These are phyloP conservation scores for Knufia fluminis DNA, from an alignment of 2,329 filamentous ascomycete genomes.

Conservation along the genomic window DNA sequence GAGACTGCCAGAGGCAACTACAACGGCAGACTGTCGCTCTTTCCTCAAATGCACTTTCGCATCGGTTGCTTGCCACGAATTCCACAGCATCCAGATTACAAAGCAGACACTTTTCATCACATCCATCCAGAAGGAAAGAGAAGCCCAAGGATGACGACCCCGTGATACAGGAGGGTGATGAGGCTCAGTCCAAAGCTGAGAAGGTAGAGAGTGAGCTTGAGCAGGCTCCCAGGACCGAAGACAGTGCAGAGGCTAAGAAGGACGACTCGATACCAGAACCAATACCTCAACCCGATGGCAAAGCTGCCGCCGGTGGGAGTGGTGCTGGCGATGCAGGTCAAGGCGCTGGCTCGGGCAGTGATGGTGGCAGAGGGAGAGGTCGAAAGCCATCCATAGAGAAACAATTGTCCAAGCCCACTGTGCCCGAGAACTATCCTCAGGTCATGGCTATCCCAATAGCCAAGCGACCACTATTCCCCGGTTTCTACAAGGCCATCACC, in stretches of 20 bases:
- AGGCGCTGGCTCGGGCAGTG: constrained; percentile 37
- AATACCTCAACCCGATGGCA: constrained; percentile 35
- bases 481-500: constrained; percentile 98
- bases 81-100: constrained; percentile 16
- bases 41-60: constrained; percentile 6
- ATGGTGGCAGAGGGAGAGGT: constrained; percentile 57
- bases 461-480: constrained; percentile 85
- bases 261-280: constrained; percentile 34
- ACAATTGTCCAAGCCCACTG: constrained; percentile 73
- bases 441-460: constrained; percentile 96
- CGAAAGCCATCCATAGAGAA: constrained; percentile 60
- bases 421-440: constrained; percentile 93
- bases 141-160: constrained; percentile 40
- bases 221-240: constrained; percentile 28
- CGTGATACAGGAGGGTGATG: constrained; percentile 30
- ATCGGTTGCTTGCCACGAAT: neutral
- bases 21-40: constrained; percentile 10
- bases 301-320: constrained; percentile 33
- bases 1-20: constrained; percentile 21
- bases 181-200: constrained; percentile 37
- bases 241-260: constrained; percentile 33
- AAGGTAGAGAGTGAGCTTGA: constrained; percentile 35
- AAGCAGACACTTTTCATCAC: constrained; percentile 37
- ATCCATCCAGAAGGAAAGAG: constrained; percentile 46
- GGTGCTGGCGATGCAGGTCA: constrained; percentile 37